Conservation (phyloP, 2,329 filamentous ascomycete genomes). For the Aspergillus hiratsukae region DNA sequence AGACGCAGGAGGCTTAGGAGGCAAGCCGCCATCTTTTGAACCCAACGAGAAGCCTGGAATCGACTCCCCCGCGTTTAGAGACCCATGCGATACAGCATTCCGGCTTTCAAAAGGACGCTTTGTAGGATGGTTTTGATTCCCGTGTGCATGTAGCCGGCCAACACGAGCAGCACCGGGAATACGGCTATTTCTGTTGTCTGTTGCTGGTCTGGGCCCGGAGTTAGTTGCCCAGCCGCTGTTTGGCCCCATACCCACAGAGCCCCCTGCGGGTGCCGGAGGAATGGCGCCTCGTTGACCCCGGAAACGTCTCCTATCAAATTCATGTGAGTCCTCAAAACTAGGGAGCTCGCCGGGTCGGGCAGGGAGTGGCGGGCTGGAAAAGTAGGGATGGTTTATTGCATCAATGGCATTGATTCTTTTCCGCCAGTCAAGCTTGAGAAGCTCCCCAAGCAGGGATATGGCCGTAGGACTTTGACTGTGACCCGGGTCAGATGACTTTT, state of each 20-base stretch:
- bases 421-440: constrained; percentile 85
- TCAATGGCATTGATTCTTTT: constrained; percentile 89
- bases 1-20: constrained; percentile 34
- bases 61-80: constrained; percentile 18
- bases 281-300: constrained; percentile 78
- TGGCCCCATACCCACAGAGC: constrained; percentile 72
- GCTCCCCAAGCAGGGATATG: constrained; percentile 72
- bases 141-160: constrained; percentile 23
- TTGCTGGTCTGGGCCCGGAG: constrained; percentile 26
- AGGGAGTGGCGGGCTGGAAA: constrained; percentile 72
- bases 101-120: constrained; percentile 26
- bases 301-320: constrained; percentile 89
- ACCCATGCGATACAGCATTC: constrained; percentile 13
- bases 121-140: constrained; percentile 15
- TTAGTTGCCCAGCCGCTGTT: constrained; percentile 50
- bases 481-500: constrained; percentile 9
- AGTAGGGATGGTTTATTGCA: constrained; percentile 88
- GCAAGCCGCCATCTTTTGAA: constrained; percentile 31
- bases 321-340: constrained; percentile 88
- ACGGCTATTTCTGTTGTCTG: constrained; percentile 31
- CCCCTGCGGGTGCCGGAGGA: constrained; percentile 86
- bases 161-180: constrained; percentile 33
- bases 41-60: constrained; percentile 21
- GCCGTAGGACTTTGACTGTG: constrained; percentile 63
- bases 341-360: constrained; percentile 83